phyloP scores from a whole-genome alignment of 495 filamentous ascomycete species.

The Neurospora discreta region DNA sequence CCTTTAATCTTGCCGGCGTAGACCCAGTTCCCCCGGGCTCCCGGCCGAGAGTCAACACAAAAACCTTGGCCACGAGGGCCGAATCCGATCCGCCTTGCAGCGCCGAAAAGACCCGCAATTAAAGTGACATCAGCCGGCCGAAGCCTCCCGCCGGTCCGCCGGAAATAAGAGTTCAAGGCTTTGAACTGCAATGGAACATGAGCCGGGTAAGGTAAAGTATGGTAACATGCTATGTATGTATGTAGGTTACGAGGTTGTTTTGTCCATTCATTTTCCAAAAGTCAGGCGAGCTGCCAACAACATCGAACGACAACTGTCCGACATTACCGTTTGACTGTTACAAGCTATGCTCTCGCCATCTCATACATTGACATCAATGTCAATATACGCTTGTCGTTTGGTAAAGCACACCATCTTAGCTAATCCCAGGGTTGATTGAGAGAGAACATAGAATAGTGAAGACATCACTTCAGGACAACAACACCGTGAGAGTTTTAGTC shows the following conservation, averaged over 20 bases:
- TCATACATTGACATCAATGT: background rate
- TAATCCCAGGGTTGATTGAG: background rate
- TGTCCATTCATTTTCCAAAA: background rate
- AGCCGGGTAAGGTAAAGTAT: background rate
- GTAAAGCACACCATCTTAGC: no score
- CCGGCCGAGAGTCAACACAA: background rate
- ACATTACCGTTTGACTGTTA: background rate
- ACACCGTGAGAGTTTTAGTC: background rate
- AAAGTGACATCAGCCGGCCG: background rate
- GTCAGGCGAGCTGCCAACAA: no score
- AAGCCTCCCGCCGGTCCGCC: background rate
- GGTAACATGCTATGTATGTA: background rate
- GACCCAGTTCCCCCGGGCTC: background rate
- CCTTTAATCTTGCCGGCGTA: background rate
- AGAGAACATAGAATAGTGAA: background rate
- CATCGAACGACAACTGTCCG: no score
- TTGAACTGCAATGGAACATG: background rate
- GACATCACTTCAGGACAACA: background rate
- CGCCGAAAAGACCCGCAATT: background rate
- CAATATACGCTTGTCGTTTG: background rate
- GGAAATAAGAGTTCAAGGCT: background rate
- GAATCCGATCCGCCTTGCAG: background rate
- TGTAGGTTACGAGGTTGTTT: background rate
- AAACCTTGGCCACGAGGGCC: background rate
- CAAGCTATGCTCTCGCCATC: background rate